Base-by-base conservation (phyloP, 148 eudicot species). In the Drosera capensis region DNA sequence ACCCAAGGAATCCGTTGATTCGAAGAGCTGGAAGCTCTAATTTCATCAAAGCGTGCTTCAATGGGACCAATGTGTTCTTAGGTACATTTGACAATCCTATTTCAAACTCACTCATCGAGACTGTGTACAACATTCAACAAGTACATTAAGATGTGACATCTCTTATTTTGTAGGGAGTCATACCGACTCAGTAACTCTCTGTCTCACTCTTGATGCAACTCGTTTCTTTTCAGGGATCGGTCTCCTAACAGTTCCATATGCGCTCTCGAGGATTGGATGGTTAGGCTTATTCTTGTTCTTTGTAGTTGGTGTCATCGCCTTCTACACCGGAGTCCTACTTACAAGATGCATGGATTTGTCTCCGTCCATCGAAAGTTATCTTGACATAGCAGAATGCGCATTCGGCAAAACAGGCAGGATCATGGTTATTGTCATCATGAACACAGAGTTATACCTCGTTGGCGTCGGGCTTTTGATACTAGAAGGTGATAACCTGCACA, bases 41-140 rank as follows among this genome's bases (percentile, higher is more conserved):
- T 36, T 64, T 64, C 59, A 40, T 64, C 46, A 64, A 64, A 48
- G 58, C 69, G 26, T 64, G 64, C 54, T 64, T 64, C 64, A 64
- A 64, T 25, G 54, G 54, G 11, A 64, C 68, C 23, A 64, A 57
- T 29, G 69, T 59, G n/a, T 64, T 64, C 42, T 63, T 64, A 14
- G 68, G 69, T 64, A 52, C 45, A 13, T 17, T 25, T 29, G 7
- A 7, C 6, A 15, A 13, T 24, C 49, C 8, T 7, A 5, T 3
- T 45, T 17, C 13, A 23, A 15, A 5, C 9, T 8, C 18, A 14
- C 17, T 16, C 52, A 19, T 48, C 7, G 28, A 2, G 19, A 3
- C 15, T 3, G 11, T 20, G 12, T 30, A 19, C 19, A 15, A 39
- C 18, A 3, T 0, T 39, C 42, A 39, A 14, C 18, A 14, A 16